Conservation (phyloP, 768 basidiomycete species). For the Boletus tylopilopsis region DNA sequence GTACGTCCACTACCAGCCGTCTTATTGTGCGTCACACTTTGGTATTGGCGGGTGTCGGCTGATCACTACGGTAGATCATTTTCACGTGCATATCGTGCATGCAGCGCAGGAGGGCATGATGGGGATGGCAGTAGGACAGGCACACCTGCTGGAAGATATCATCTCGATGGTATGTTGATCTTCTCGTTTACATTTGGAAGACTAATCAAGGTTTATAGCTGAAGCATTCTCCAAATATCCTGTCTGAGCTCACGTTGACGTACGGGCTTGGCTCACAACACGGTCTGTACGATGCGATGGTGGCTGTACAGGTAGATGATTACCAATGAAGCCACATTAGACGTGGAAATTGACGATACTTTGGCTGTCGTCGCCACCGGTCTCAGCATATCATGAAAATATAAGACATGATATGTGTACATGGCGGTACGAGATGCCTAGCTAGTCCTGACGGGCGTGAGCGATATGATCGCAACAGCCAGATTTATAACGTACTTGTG, state of each 20-base stretch:
- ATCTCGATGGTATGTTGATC: conserved; percentile 66
- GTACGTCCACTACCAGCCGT: conserved; percentile 94
- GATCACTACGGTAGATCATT: conserved; percentile 62
- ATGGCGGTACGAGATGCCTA: conserved; percentile 9
- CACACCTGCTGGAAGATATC: conserved; percentile 89
- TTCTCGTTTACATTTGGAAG: not conserved
- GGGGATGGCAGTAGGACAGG: conserved; percentile 85
- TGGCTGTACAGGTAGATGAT: conserved; percentile 30
- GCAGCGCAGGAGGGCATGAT: conserved; percentile 51
- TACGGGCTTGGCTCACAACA: conserved; percentile 85
- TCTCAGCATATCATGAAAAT: too few relatives aligned
- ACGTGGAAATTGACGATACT: not conserved
- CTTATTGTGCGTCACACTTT: conserved; percentile 81
- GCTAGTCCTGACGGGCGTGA: conserved; percentile 15
- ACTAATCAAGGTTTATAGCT: not conserved
- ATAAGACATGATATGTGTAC: too few relatives aligned
- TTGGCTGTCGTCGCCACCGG: too few relatives aligned
- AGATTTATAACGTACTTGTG: conserved; percentile 51
- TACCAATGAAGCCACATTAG: not conserved
- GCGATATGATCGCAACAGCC: not conserved
- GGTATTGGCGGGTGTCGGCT: too few relatives aligned
- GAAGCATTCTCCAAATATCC: conserved; percentile 37
- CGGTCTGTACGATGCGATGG: conserved; percentile 53
- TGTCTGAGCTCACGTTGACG: conserved; percentile 72
- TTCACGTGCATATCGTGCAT: conserved; percentile 92